Evolutionary conservation across 176 grass and related monocot species (phyloP), one percentile per base, ranked within the genome.

Genomic region (Chrysopogon serrulatus): DNA sequence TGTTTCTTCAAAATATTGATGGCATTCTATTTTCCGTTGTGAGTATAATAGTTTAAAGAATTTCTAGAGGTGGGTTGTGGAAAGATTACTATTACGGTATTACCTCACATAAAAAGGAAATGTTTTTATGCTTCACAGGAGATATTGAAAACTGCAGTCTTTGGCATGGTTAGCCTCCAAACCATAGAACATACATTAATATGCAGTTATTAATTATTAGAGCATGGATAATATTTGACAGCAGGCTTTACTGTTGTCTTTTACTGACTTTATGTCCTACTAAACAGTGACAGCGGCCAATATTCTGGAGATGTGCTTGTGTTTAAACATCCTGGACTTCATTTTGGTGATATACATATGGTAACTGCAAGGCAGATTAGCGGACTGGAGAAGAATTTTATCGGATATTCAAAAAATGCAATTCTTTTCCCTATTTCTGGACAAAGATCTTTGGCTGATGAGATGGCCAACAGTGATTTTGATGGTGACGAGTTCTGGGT

Each of bases 401-500:
- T 95, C 18, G 93, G 93, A 53, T 15, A 84, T 86, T 87, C 90
- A 17, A 92, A 90, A 86, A 82, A 92, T 84, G 90, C 70, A 36
- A 92, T 95, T 74, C 37, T 95, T 44, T 95, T 95, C 8, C 88
- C 93, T 44, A 88, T 13, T 28, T 83, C 65, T 82, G 88, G 93
- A 21, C 32, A 47, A 56, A 74, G 93, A 33, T 95, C 93, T 60
- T 88, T 95, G 75, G 90, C 93, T 51, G 93, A 95, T 86, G 90
- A 95, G 53, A 92, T 95, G 85, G 88, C 93, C 27, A 86, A 88
- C 28, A 90, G 93, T 51, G 90, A 95, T 72, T 90, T 86, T 77
- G 93, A 95, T 74, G 93, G 93, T 6, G 93, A 95, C 63, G 86
- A 88, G 48, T 95, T 90, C 15, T 95, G 93, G 90, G 79, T 95